Base-by-base conservation (phyloP, 2,329 filamentous ascomycete species). In the Dactylellina cionopaga region DNA sequence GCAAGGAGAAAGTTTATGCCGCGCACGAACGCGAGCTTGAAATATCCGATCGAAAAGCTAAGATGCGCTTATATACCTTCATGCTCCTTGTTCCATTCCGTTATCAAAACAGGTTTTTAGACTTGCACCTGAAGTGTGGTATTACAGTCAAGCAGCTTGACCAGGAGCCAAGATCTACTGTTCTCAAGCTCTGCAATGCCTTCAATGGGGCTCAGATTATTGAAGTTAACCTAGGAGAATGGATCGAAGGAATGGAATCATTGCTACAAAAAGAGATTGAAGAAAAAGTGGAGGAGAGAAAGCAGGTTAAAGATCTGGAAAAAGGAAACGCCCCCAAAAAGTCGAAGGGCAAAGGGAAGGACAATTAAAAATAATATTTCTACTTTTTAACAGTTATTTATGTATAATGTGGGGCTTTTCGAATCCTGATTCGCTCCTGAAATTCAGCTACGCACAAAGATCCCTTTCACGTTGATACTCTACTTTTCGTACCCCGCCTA, bases 71-170 rank as follows among this genome's bases (percentile, higher is more conserved):
- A 1, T n/a, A 22, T n/a, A 41, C 52, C 5, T 33, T 27, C 4
- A 43, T 56, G 9, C 9, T 56, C 5, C 22, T 56, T 1, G 13
- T 43, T 41, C 52, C 52, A 10, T 56, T 56, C 19, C 52, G 52
- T 27, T 43, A 56, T 24, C 35, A 56, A 24, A 43, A 9, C 10
- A 43, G 15, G 25, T 43, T 56, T 24, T 13, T 43, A 13, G 35
- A 43, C 13, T 24, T 56, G 22, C 11, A 43, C 13, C 19, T 33
- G 2, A 25, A 27, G 10, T 24, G 37, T 10, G 35, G 22, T 11
- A 17, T 56, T 7, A 15, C 19, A 2, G 52, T 56, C 52, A 56
- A 56, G 17, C 35, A 19, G 2, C 25, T 56, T 15, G 19, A 7
- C 1, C 17, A 56, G 7, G 35, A 56, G 10, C 19, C 25, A 3